Evolutionary conservation across 23 red algal species (phyloP).

Genomic region (Agarophyton chilense): DNA sequence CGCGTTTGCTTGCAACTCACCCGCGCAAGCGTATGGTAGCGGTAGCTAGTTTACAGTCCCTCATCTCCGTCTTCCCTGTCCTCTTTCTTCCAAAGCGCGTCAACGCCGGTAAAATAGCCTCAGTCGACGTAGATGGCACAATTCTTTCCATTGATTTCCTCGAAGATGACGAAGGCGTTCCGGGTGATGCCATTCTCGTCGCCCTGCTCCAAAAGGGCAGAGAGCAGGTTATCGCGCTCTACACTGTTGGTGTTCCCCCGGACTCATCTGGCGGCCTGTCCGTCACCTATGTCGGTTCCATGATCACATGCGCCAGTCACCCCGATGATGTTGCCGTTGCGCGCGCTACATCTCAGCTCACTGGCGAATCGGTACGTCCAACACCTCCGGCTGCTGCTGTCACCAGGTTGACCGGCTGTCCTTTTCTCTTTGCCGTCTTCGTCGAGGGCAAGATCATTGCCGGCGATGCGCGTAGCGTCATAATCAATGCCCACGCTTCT

Average conservation of each 20-base stretch:
- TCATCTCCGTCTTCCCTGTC: constrained; percentile 53
- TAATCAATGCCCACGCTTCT: constrained; percentile 10
- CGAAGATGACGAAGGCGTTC: constrained; percentile 57
- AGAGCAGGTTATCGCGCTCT: constrained; percentile 43
- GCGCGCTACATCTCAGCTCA: constrained; percentile 37
- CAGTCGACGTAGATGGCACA: constrained; percentile 32
- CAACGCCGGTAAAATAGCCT: constrained; percentile 57
- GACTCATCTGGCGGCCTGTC: constrained; percentile 16
- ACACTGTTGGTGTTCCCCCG: constrained; percentile 37
- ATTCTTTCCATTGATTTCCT: constrained; percentile 59
- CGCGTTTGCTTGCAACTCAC: constrained; percentile 53
- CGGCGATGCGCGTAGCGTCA: constrained; percentile 44
- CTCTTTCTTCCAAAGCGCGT: constrained; percentile 53
- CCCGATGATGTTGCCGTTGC: constrained; percentile 42
- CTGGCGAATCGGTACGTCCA: constrained; percentile 30
- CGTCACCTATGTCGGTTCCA: constrained; percentile 49
- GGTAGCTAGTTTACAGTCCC: constrained; percentile 26
- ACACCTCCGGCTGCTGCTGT: constrained; percentile 45
- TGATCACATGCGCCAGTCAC: constrained; percentile 44
- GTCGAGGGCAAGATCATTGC: constrained; percentile 51
- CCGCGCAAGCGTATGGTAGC: constrained; percentile 53
- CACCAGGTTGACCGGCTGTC: constrained; percentile 48
- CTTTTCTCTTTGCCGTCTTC: constrained; percentile 67
- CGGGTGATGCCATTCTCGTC: constrained; percentile 45
- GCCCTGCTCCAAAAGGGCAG: constrained; percentile 48